phyloP scores from a whole-genome alignment of 2,329 filamentous ascomycete genomes.

The Ceratocystis huliohia region DNA sequence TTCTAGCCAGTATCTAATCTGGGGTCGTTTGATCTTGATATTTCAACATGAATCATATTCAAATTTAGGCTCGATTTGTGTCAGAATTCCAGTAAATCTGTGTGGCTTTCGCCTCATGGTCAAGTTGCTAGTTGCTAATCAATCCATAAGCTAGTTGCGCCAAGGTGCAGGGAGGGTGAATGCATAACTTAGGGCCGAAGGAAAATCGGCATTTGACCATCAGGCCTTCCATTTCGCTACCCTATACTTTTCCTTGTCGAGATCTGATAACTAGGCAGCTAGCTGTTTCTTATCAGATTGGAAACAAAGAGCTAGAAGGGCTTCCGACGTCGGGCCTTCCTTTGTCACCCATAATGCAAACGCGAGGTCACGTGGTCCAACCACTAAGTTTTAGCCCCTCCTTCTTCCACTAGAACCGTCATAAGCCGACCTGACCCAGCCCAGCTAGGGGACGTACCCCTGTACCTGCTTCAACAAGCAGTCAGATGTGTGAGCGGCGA shows the following conservation, averaged over 20 bases:
- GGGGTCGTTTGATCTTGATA: no score
- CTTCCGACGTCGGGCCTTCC: conserved; percentile 2
- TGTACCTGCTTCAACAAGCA: not conserved
- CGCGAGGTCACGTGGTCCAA: not conserved
- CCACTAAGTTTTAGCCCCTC: not conserved
- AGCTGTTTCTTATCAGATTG: not conserved
- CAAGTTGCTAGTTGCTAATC: no score
- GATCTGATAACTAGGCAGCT: not conserved
- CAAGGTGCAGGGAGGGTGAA: no score
- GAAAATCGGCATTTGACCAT: not conserved
- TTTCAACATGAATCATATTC: no score
- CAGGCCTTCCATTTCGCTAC: not conserved
- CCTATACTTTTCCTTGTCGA: not conserved
- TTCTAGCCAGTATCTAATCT: no score
- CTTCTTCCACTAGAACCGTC: not conserved
- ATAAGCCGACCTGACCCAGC: not conserved
- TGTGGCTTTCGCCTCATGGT: no score
- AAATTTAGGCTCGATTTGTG: no score
- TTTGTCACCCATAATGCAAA: not conserved
- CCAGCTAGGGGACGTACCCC: not conserved
- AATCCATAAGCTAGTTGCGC: no score
- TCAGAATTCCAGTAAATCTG: no score
- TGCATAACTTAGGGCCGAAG: not conserved
- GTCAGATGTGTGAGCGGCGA: not conserved
- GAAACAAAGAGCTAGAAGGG: not conserved